These are phyloP conservation scores for Aspergillus uvarum DNA, from an alignment of 2,329 filamentous ascomycete genomes.

Conservation along the genomic window DNA sequence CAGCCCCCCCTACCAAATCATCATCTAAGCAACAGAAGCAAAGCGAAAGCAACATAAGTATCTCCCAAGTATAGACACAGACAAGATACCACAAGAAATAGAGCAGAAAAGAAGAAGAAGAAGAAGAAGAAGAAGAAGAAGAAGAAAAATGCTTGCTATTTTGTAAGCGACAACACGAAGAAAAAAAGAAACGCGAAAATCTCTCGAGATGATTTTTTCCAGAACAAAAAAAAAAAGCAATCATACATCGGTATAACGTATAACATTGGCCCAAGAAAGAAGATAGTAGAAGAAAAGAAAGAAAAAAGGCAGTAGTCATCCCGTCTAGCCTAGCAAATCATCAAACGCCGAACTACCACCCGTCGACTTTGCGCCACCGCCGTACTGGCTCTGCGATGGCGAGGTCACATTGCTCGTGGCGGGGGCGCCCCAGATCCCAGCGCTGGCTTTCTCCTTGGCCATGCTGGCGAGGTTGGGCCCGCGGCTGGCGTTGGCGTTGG, in stretches of 20 bases:
- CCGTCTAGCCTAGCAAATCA: constrained; percentile 41
- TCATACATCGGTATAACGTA: constrained; percentile 8
- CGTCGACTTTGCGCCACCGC: constrained; percentile 25
- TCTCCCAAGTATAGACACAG: not conserved
- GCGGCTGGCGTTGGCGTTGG: constrained; percentile 57
- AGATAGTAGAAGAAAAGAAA: not conserved
- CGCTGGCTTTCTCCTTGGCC: constrained; percentile 96
- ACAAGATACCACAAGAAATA: too few species aligned
- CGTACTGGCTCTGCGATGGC: constrained; percentile 45
- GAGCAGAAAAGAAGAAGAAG: not conserved
- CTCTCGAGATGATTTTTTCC: constrained; percentile 6
- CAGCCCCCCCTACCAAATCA: too few species aligned
- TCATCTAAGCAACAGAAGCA: too few species aligned
- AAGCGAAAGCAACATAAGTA: too few species aligned
- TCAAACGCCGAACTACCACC: constrained; percentile 42
- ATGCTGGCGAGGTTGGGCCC: constrained; percentile 86
- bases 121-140: not conserved
- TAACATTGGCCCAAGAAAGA: constrained; percentile 3
- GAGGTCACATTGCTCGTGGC: constrained; percentile 42
- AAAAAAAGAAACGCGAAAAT: not conserved
- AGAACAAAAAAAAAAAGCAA: constrained; percentile 4
- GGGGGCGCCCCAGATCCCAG: constrained; percentile 86
- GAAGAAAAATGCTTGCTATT: not conserved
- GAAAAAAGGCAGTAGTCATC: constrained; percentile 4
- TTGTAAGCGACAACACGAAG: not conserved